A percentile compares a stretch with the other conserved stretches of the same genome.
Evolutionary conservation across 192 early-diverging fungal species (phyloP).

Genomic region (Glomus cerebriforme): DNA sequence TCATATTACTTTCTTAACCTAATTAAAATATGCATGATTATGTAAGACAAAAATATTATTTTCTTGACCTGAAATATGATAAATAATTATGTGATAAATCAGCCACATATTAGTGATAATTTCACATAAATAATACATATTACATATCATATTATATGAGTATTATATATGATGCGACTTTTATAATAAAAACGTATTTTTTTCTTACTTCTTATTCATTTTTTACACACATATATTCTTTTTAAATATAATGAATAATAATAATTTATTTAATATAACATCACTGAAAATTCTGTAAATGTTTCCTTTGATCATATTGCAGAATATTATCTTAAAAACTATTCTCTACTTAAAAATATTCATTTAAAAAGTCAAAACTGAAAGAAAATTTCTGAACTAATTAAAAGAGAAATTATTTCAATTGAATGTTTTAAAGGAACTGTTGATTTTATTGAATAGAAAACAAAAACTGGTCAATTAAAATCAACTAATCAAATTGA

Average conservation of each 20-base stretch:
- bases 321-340: slow-evolving; percentile 6
- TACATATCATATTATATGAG: too few relatives aligned
- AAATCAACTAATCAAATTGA: slow-evolving; percentile 10
- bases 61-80: too few relatives aligned
- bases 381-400: not conserved
- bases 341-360: slow-evolving; percentile 10
- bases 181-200: too few relatives aligned
- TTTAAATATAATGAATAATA: not conserved
- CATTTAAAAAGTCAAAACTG: not conserved
- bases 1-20: too few relatives aligned
- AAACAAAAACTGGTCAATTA: not conserved
- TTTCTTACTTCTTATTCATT: too few relatives aligned
- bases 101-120: too few relatives aligned
- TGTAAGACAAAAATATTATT: too few relatives aligned
- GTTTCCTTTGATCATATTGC: not conserved
- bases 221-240: too few relatives aligned
- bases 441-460: slow-evolving; percentile 3
- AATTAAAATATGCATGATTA: too few relatives aligned
- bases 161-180: too few relatives aligned
- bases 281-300: not conserved
- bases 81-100: too few relatives aligned
- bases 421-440: not conserved
- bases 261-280: slow-evolving; percentile 1
- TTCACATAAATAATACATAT: too few relatives aligned
- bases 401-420: not conserved